A percentile compares a stretch with the other conserved stretches of the same genome.
Evolutionary conservation across 1,284 basidiomycete genomes (phyloP).

Genomic region (Ustilago xerochloae): DNA sequence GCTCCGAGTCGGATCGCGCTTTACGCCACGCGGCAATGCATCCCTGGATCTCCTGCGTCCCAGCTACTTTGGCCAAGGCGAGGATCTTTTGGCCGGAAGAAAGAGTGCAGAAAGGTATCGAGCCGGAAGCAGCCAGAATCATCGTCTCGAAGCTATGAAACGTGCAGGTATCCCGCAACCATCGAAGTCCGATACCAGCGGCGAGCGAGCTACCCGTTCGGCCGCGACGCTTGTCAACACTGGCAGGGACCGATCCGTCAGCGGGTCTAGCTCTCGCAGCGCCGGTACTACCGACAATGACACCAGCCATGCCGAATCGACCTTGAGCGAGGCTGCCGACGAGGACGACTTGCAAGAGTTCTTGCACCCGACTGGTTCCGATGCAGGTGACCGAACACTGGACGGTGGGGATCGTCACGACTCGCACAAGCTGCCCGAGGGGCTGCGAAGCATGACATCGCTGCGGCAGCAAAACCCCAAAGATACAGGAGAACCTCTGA

Average conservation of each 20-base stretch:
- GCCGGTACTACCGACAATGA: slow-evolving; percentile 30
- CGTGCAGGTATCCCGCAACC: slow-evolving; percentile 1
- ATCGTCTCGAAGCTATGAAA: slow-evolving; percentile 27
- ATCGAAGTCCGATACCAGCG: not conserved
- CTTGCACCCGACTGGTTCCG: slow-evolving; percentile 20
- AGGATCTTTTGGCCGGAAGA: not conserved
- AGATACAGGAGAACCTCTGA: slow-evolving; percentile 6
- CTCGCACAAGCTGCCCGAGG: slow-evolving; percentile 29
- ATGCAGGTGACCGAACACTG: slow-evolving; percentile 14
- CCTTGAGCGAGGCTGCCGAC: slow-evolving; percentile 11
- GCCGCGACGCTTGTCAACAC: not conserved
- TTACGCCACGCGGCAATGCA: slow-evolving; percentile 10
- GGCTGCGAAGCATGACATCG: slow-evolving; percentile 30
- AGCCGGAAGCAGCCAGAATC: slow-evolving; percentile 7
- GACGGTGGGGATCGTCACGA: slow-evolving; percentile 38
- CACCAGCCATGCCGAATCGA: slow-evolving; percentile 14
- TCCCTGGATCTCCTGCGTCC: slow-evolving; percentile 40
- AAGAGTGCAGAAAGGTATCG: slow-evolving; percentile 13
- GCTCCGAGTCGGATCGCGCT: not conserved
- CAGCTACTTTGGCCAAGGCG: slow-evolving; percentile 5
- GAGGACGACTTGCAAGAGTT: slow-evolving; percentile 50
- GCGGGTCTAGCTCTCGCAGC: slow-evolving; percentile 29
- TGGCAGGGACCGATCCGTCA: slow-evolving; percentile 29
- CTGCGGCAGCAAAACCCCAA: slow-evolving; percentile 20
- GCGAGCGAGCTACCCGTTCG: not conserved